Evolutionary conservation across 2,329 filamentous ascomycete species (phyloP).

Genomic region (Monilinia vaccinii-corymbosi): DNA sequence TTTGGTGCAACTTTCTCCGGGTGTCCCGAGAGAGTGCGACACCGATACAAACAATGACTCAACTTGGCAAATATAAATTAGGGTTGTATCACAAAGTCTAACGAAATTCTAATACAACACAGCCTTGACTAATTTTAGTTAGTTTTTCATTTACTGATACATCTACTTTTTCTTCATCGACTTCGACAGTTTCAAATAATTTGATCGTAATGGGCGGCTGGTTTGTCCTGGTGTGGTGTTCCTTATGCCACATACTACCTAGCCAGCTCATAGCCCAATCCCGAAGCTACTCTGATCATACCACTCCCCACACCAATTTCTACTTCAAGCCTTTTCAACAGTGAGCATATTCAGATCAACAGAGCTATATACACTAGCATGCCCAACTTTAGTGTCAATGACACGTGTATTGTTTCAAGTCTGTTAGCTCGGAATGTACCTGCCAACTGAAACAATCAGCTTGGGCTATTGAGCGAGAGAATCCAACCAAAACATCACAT

Average conservation of each 20-base stretch:
- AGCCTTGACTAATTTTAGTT: neutral
- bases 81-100: neutral
- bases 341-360: neutral
- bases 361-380: neutral
- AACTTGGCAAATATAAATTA: conserved; percentile 1
- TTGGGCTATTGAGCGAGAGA: neutral
- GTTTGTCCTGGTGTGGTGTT: conserved; percentile 2
- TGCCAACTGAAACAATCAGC: neutral
- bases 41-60: neutral
- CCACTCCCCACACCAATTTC: neutral
- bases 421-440: neutral
- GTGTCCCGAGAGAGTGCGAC: neutral
- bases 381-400: neutral
- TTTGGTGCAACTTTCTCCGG: neutral
- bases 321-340: neutral
- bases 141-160: neutral
- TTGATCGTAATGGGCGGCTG: neutral
- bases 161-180: neutral
- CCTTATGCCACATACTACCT: conserved; percentile 2
- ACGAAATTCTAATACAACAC: neutral
- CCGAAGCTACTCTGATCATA: neutral
- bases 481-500: neutral
- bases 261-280: conserved; percentile 4
- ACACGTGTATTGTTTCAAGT: conserved; percentile 5
- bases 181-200: neutral